These are phyloP conservation scores for Tricholoma bakamatsutake DNA, from an alignment of 768 basidiomycete species.

Conservation along the genomic window DNA sequence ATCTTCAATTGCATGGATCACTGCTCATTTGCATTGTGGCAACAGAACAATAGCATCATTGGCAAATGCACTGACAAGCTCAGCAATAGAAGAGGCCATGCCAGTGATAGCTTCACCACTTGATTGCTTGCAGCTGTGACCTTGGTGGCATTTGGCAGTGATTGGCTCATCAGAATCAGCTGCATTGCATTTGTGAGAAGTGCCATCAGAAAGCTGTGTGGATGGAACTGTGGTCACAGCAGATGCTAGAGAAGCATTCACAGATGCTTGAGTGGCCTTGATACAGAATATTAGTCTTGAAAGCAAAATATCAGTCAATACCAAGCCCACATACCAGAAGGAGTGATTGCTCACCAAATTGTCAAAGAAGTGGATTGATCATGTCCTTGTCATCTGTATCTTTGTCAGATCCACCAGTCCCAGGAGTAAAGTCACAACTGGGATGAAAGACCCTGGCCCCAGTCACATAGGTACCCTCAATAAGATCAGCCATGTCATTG, in stretches of 20 bases:
- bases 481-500: constrained; percentile 13
- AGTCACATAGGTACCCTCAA: constrained; percentile 12
- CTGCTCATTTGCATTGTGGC: constrained; percentile 7
- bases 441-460: constrained; percentile 9
- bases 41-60: constrained; percentile 5
- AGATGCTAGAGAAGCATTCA: too few relatives aligned
- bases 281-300: background rate
- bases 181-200: constrained; percentile 8
- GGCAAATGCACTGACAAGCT: constrained; percentile 11
- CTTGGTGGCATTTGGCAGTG: background rate
- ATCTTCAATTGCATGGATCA: constrained; percentile 13
- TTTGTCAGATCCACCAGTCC: background rate
- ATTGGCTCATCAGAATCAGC: constrained; percentile 1
- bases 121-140: background rate
- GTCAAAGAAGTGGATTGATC: background rate
- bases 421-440: constrained; percentile 1
- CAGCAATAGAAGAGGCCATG: constrained; percentile 11
- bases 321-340: constrained; percentile 13
- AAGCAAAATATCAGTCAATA: constrained; percentile 6
- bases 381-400: background rate
- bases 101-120: background rate
- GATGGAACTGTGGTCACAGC: too few relatives aligned
- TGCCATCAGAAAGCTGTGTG: background rate
- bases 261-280: too few relatives aligned
- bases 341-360: constrained; percentile 2